Evolutionary conservation across 164 flowering plant species (phyloP), one percentile per base, ranked within the genome.

Genomic region (Aristolochia fimbriata): DNA sequence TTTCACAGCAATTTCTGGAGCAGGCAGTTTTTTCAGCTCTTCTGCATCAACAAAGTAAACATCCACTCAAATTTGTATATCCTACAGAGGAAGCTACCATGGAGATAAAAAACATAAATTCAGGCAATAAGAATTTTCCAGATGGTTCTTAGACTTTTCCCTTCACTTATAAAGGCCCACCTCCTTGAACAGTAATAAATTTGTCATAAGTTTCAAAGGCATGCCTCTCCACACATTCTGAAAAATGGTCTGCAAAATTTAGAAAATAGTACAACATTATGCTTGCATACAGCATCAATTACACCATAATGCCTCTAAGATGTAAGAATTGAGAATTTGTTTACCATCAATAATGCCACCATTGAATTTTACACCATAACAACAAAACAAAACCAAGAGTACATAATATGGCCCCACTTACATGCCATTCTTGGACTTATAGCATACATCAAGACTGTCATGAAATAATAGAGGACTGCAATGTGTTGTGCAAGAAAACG

Each of bases 391-490:
- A 17, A 37, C 27, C 15, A 11, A 33, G 10, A 13, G 3, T 24
- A 22, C 13, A 53, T n/a, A 55, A 23, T 0, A 14, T 4, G 6
- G 9, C 37, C 56, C 37, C 55, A 86, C 97, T 85, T 73, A 88
- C 99, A 90, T 67, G 97, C 97, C 99, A 94, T 94, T 80, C 99
- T 90, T 47, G 97, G 95, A 77, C 99, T 94, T 64, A 94, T 11
- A 9, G 61, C 57, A 74, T 94, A 94, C 96, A 94, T 90, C n/a
- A 86, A 67, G 27, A 66, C 97, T 15, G 88, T 88, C 97, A 90
- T 85, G 25, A 88, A 71, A 63, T 94, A 90, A 76, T 90, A 94
- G 58, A 84, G 72, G 41, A 83, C 30, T 47, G 97, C 99, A 47
- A 94, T 84, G 66, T 88, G 95, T 61, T 86, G 99, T 50, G 99